Evolutionary conservation across 805 yeast genomes (phyloP), one percentile per base, ranked within the genome.

Genomic region (Spathaspora girioi): DNA sequence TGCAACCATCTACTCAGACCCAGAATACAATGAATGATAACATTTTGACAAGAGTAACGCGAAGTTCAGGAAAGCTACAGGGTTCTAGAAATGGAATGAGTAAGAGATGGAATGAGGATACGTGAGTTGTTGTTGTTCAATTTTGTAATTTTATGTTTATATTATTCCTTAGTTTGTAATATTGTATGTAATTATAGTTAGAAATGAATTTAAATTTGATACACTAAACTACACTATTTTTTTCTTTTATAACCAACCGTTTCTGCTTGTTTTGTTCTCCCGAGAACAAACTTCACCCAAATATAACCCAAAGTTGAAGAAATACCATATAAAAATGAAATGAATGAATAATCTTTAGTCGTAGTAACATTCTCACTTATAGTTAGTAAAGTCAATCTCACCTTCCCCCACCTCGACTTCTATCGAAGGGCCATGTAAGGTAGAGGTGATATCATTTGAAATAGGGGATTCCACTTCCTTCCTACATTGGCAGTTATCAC

Each of bases 351-450:
- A 31, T 10, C n/a, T 31, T 3, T 15, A 6, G 18, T 35, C 12
- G 38, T 32, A 5, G 15, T 45, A 17, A 35, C 19, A 12, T 32
- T 8, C 5, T 35, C 40, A 35, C 17, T 41, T 29, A 5, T 20
- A 18, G 41, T 51, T 38, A 20, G 56, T 54, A 15, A 50, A 51
- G 38, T 54, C 56, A 32, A 49, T 49, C 44, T 54, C 56, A 38
- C 45, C 41, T 12, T 45, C 51, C 12, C 27, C 47, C 14, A 49
- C 46, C 32, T 49, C 51, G n/a, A 50, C 45, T 15, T 29, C 35
- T 19, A 50, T 31, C 14, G 35, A 10, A 12, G 52, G 52, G n/a
- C 38, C 43, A 35, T 45, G 38, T 9, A 14, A 14, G 23, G 11
- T 19, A 9, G 43, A 18, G 27, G 43, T 4, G 14, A 20, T 17